Evolutionary conservation across 1,284 basidiomycete species (phyloP), one percentile per base, ranked within the genome.

Genomic region (Tetrapyrgos nigripes): DNA sequence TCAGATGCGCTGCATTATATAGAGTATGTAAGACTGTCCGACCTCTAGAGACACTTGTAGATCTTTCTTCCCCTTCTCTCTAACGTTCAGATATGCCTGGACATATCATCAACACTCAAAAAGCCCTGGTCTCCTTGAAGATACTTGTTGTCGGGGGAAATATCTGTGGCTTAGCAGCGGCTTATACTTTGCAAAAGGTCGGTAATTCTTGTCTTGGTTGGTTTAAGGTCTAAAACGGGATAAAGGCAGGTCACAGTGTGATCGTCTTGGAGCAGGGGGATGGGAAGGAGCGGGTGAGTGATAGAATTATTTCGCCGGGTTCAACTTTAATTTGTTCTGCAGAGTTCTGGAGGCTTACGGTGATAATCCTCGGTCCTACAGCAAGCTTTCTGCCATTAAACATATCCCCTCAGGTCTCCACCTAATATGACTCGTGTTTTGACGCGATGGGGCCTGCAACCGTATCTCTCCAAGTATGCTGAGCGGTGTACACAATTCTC

Each of bases 371-470:
- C 10, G 27, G 3, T 21, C 10, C 9, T 9, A 9, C 31, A 19
- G 46, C 21, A 51, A 17, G 11, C 19, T 49, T 9, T 19, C 14
- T 9, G 29, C 21, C 28, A 47, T 43, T 21, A 11, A 29, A 17
- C 23, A 14, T 27, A 13, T 5, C 27, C 21, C 24, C 23, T 26
- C 33, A 72, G 72, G n/a, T 68, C 74, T 1, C 73, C 77, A 3
- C 80, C 82, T 1, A 77, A 80, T 54, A 79, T 81, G 77, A 82
- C 79, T 3, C 70, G 73, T n/a, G 63, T 81, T 5, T 63, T 83
- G 44, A 64, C 73, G 26, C 70, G 77, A 46, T 83, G 81, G 82
- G 81, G 79, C 3, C 62, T 83, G 1, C 72, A 64, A 21, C 69
- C 71, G 28, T 50, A 64, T 28, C 54, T 83, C 24, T 63, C 69